phyloP scores from a whole-genome alignment of 1,284 basidiomycete genomes.

The Sanguinoderma infundibulare region DNA sequence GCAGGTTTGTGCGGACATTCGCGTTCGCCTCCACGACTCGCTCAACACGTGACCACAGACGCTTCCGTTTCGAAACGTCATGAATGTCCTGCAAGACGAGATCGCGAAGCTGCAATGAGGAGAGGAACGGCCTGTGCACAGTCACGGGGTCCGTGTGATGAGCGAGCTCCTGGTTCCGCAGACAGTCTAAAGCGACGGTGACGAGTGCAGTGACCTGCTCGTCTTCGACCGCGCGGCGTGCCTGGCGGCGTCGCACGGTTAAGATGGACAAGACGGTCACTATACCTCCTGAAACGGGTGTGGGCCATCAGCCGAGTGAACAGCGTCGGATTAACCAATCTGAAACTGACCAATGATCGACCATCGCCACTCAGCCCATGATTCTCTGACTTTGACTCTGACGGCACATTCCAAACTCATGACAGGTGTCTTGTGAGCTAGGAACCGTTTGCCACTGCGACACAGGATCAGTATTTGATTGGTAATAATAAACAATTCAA shows the following conservation, averaged over 20 bases:
- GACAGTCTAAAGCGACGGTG: slow-evolving; percentile 77
- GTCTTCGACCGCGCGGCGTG: slow-evolving; percentile 64
- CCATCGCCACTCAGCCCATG: slow-evolving; percentile 73
- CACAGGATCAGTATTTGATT: slow-evolving; percentile 1
- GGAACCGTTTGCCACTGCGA: slow-evolving; percentile 71
- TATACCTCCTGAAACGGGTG: slow-evolving; percentile 14
- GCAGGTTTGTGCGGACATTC: slow-evolving; percentile 89
- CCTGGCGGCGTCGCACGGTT: slow-evolving; percentile 42
- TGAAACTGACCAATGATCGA: slow-evolving; percentile 65
- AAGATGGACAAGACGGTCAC: slow-evolving; percentile 32
- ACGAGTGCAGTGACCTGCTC: slow-evolving; percentile 79
- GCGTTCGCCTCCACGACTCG: slow-evolving; percentile 91
- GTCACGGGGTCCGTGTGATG: slow-evolving; percentile 87
- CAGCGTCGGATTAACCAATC: slow-evolving; percentile 10
- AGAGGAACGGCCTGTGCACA: slow-evolving; percentile 81
- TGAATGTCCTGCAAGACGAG: slow-evolving; percentile 85
- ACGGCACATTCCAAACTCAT: slow-evolving; percentile 75
- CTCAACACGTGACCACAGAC: slow-evolving; percentile 88
- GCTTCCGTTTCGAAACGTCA: slow-evolving; percentile 67
- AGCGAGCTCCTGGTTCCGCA: slow-evolving; percentile 86
- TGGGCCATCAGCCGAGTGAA: slow-evolving; percentile 4
- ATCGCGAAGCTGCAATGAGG: slow-evolving; percentile 91
- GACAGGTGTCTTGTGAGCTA: slow-evolving; percentile 76
- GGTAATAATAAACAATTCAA: neutral
- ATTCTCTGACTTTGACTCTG: slow-evolving; percentile 69